These are phyloP conservation scores for Neurospora sublineolata DNA, from an alignment of 495 filamentous ascomycete genomes.

Conservation along the genomic window DNA sequence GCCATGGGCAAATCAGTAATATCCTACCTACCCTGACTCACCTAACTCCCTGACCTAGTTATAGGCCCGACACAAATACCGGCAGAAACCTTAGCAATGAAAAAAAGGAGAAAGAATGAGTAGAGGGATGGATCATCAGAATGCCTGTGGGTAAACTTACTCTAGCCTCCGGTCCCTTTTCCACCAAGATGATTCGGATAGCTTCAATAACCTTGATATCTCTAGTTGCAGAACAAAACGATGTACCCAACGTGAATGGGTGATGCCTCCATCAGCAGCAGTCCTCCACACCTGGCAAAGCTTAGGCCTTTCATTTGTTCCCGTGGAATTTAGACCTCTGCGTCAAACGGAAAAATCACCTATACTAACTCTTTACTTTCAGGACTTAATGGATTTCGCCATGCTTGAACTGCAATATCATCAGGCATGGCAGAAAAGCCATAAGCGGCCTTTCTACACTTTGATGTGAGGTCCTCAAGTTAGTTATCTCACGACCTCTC, in stretches of 20 bases:
- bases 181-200: neutral
- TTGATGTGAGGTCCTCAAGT: neutral
- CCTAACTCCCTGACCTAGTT: neutral
- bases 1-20: neutral
- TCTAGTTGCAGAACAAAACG: neutral
- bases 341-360: neutral
- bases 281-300: neutral
- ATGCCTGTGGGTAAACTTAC: neutral
- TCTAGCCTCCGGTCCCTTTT: neutral
- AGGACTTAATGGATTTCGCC: neutral
- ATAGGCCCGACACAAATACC: neutral
- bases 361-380: neutral
- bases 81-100: neutral
- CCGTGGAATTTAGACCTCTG: neutral
- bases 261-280: neutral
- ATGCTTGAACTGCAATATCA: neutral
- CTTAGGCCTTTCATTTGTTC: neutral
- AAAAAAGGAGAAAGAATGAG: neutral
- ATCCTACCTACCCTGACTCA: too few species aligned
- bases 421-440: neutral
- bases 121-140: neutral
- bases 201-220: neutral
- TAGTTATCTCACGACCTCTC: neutral
- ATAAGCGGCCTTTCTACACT: neutral
- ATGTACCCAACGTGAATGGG: neutral